These are phyloP conservation scores for Bathelium albidoporum DNA, from an alignment of 495 filamentous ascomycete species.

Conservation along the genomic window DNA sequence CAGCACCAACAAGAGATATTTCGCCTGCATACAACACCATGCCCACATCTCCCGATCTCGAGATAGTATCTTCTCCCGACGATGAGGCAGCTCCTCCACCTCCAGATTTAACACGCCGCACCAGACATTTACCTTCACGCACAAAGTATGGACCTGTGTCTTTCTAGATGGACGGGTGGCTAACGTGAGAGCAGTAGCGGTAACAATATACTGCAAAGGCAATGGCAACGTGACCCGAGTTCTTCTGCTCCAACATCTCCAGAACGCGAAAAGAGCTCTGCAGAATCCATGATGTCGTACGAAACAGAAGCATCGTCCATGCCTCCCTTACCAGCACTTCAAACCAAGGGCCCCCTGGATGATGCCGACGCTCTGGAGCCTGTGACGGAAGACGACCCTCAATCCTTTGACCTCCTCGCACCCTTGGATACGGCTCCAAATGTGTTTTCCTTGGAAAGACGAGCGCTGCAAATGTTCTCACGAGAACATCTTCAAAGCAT, in stretches of 20 bases:
- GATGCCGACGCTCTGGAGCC: slow-evolving; percentile 41
- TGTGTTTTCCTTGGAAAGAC: slow-evolving; percentile 45
- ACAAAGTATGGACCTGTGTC: slow-evolving; percentile 20
- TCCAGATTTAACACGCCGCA: slow-evolving; percentile 21
- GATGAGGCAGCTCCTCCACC: slow-evolving; percentile 16
- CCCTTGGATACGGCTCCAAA: slow-evolving; percentile 20
- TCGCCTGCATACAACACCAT: not conserved
- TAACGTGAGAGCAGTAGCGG: slow-evolving; percentile 2
- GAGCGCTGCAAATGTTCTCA: slow-evolving; percentile 56
- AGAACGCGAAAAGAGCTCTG: slow-evolving; percentile 26
- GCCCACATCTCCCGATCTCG: slow-evolving; percentile 8
- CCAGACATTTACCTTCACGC: slow-evolving; percentile 25
- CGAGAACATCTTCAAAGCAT: slow-evolving; percentile 48
- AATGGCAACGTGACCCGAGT: slow-evolving; percentile 8
- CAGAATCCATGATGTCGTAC: slow-evolving; percentile 29
- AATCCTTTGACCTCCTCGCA: slow-evolving; percentile 43
- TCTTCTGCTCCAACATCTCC: slow-evolving; percentile 18
- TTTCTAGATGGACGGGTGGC: not conserved
- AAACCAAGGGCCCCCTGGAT: slow-evolving; percentile 31
- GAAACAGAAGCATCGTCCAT: slow-evolving; percentile 31
- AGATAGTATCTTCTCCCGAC: slow-evolving; percentile 16
- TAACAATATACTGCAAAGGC: slow-evolving; percentile 14
- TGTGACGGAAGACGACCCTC: slow-evolving; percentile 41
- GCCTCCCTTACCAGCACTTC: slow-evolving; percentile 29
- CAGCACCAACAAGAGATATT: not conserved